Evolutionary conservation across 2,329 filamentous ascomycete species (phyloP), one percentile per base, ranked within the genome.

Genomic region (Emmonsia crescens): DNA sequence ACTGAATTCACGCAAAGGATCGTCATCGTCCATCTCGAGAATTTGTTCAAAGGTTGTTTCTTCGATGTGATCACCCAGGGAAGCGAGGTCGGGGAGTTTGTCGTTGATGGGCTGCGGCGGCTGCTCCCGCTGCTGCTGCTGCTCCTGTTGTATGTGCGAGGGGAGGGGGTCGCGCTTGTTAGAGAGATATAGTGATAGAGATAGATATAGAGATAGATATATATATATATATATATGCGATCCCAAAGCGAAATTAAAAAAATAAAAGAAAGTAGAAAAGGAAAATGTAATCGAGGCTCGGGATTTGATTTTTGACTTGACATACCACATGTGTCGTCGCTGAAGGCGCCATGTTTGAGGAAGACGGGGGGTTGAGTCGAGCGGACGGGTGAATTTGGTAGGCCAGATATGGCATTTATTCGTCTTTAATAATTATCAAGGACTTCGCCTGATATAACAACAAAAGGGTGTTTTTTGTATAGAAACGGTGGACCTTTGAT

Each of bases 21-120:
- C 88, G 66, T 89, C 89, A 66, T 97, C 94, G 74, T 99, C 94
- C 93, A 99, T 96, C 76, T 97, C 94, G 65, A 97, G 84, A 73
- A 99, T 97, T 80, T 97, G 94, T 69, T 87, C 86, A 70, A 99
- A 99, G 61, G 91, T 96, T 61, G 76, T 74, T 64, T 80, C 78
- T 74, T 97, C 93, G 76, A 99, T 86, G 72, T 82, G 82, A 66
- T 94, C 89, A 63, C 85, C 86, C 66, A 91, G 84, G 63, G 89
- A 84, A 63, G 81, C 79, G 69, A 85, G 74, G 64, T 76, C 79
- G 61, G 78, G 74, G 62, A 74, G 72, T 60, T 75, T 78, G 65
- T 81, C 76, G 68, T 80, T 77, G 75, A 78, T 72, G 44, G 44
- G 8, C 10, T 24, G 44, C 21, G 12, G 44, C 8, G n/a, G 40